Percentiles rank a stretch among this genome's conserved stretches.
phyloP scores from a whole-genome alignment of 352 stramenopile genomes.

The Halophytophthora polymorphica region DNA sequence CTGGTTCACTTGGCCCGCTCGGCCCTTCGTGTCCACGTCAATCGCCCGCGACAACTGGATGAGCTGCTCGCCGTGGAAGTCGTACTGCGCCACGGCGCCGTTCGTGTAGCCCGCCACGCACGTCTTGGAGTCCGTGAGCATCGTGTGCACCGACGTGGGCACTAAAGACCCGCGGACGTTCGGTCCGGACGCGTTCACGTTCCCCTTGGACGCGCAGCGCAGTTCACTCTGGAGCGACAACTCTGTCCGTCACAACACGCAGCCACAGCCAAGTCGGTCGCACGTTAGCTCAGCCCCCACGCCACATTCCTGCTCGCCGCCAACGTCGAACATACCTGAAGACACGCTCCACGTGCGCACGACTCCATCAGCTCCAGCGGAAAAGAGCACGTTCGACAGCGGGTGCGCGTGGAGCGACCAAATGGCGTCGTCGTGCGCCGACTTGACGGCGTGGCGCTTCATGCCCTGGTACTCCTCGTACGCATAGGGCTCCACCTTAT shows the following conservation, averaged over 20 bases:
- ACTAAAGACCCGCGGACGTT: constrained; percentile 52
- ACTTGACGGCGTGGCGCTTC: constrained; percentile 63
- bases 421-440: constrained; percentile 77
- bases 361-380: constrained; percentile 69
- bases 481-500: constrained; percentile 66
- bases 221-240: constrained; percentile 75
- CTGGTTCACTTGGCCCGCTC: constrained; percentile 78
- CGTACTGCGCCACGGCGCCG: constrained; percentile 61
- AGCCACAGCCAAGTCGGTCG: background rate
- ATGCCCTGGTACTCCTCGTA: constrained; percentile 74
- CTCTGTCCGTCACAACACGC: constrained; percentile 29
- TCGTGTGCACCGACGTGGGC: constrained; percentile 68
- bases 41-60: constrained; percentile 67
- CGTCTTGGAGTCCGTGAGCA: constrained; percentile 76
- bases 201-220: constrained; percentile 48
- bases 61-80: constrained; percentile 75
- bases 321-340: constrained; percentile 40
- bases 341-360: constrained; percentile 77
- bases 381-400: constrained; percentile 82
- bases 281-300: constrained; percentile 1
- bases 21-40: constrained; percentile 60
- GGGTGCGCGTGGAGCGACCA: constrained; percentile 83
- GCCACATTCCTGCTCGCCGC: background rate
- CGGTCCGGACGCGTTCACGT: constrained; percentile 51
- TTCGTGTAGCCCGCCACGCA: constrained; percentile 80